Base-by-base conservation (phyloP, 768 basidiomycete species). In the Candolleomyces efflorescens region DNA sequence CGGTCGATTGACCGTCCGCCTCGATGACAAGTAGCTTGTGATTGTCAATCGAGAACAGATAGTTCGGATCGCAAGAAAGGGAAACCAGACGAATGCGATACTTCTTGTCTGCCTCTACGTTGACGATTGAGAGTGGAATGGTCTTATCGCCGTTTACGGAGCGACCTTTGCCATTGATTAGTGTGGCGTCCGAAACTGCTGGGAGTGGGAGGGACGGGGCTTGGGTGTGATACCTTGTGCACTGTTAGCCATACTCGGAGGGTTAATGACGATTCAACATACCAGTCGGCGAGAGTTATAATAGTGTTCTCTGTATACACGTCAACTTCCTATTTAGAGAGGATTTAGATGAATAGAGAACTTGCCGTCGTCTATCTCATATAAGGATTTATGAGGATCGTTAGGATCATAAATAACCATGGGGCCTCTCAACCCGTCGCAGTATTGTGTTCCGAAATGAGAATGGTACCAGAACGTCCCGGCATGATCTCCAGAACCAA, bases 101-200 rank as follows among this genome's bases (percentile, higher is more conserved):
- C 6, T 75, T 70, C 32, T 67, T 66, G 20, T 71, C 70, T 10
- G 65, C 54, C 7, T 66, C 45, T 26, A 81, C 77, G n/a, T 63
- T 72, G 23, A 80, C 64, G 1, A 78, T 72, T 0, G 78, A 62
- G 17, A 81, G 70, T 0, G 67, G 64, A 7, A 71, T 63, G 7
- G 26, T 22, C 1, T 61, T 49, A 17, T 77, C 71, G 1, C 74
- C 74, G 44, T 68, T 72, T 13, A 63, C 18, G 58, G 69, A 78
- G 24, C 80, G 76, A n/a, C 82, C 82, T 11, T 71, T 67, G 1
- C 82, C 82, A 54, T 82, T 82, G 60, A 82, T 79, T 15, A 81
- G 61, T 0, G 74, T 74, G 2, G 75, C 56, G 57, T 72, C 70
- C 1, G 32, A 32, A 7, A 32, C 55, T 47, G 5, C 72, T 72